phyloP scores from a whole-genome alignment of 1,139 yeast species.

The Suhomyces yuchorum region DNA sequence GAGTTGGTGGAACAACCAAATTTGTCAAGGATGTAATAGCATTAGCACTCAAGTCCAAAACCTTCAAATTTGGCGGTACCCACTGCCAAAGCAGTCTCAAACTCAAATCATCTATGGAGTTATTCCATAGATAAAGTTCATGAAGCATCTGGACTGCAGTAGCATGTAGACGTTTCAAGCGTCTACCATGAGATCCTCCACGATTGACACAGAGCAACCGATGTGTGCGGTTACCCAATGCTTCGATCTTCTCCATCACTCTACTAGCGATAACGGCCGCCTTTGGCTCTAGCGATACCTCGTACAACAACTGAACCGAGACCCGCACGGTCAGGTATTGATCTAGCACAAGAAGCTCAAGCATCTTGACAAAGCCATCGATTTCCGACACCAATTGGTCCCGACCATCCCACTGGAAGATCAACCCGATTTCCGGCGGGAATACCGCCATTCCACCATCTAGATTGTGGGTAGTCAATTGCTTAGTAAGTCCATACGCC shows the following conservation, averaged over 20 bases:
- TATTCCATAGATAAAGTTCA: conserved; percentile 24
- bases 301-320: conserved; percentile 21
- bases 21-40: conserved; percentile 19
- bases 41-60: conserved; percentile 26
- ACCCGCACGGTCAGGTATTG: conserved; percentile 1
- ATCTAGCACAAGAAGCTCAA: conserved; percentile 22
- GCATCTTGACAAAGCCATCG: conserved; percentile 18
- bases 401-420: conserved; percentile 11
- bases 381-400: conserved; percentile 2
- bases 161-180: conserved; percentile 11
- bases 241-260: conserved; percentile 20
- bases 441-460: conserved; percentile 14
- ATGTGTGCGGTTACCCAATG: conserved; percentile 19
- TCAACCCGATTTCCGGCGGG: conserved; percentile 20
- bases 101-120: conserved; percentile 19
- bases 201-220: conserved; percentile 21
- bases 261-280: conserved; percentile 11
- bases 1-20: conserved; percentile 18
- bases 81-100: conserved; percentile 11
- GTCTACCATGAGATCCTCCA: conserved; percentile 4
- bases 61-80: conserved; percentile 13
- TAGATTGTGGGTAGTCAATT: conserved; percentile 17
- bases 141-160: conserved; percentile 18
- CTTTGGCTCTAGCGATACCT: conserved; percentile 11
- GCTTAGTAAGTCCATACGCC: conserved; percentile 19